A percentile compares a stretch with the other conserved stretches of the same genome.
phyloP scores from a whole-genome alignment of 2,329 filamentous ascomycete species.

The Iodosphaeria phyllophila region DNA sequence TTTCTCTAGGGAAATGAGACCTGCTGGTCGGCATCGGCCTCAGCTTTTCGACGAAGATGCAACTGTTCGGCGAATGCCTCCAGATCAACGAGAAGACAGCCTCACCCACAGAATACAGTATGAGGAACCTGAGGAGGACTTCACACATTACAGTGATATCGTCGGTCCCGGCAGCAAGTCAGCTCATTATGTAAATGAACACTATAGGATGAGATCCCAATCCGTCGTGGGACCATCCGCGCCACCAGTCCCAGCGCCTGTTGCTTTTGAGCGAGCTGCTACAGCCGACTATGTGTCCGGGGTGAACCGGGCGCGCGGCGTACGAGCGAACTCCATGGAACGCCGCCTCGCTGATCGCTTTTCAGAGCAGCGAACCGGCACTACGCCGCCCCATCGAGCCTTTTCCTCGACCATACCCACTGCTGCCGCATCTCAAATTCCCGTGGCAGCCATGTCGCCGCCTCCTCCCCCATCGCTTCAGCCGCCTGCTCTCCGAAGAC shows the following conservation, averaged over 20 bases:
- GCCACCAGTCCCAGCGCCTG: constrained; percentile 10
- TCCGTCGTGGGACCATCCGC: constrained; percentile 17
- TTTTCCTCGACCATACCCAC: constrained; percentile 10
- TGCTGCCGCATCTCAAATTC: constrained; percentile 9
- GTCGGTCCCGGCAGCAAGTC: constrained; percentile 30
- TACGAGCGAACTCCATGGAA: constrained; percentile 24
- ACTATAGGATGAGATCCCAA: constrained; percentile 26
- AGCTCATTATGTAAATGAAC: constrained; percentile 41
- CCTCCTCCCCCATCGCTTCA: constrained; percentile 10
- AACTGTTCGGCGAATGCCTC: constrained; percentile 24
- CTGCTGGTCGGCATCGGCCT: constrained; percentile 8
- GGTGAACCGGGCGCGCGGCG: constrained; percentile 22
- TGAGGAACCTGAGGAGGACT: constrained; percentile 16
- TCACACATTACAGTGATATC: constrained; percentile 20
- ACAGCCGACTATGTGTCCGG: constrained; percentile 23
- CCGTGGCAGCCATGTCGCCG: constrained; percentile 11
- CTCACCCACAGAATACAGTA: constrained; percentile 17
- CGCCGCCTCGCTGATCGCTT: constrained; percentile 31
- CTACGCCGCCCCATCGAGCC: constrained; percentile 9
- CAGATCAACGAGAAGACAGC: constrained; percentile 26
- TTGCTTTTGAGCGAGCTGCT: constrained; percentile 16
- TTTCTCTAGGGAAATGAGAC: too few species aligned
- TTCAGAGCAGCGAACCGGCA: constrained; percentile 20
- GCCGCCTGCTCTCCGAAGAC: constrained; percentile 16
- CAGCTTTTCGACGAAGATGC: constrained; percentile 24